A percentile compares a stretch with the other conserved stretches of the same genome.
Evolutionary conservation across 2,329 filamentous ascomycete species (phyloP).

Genomic region (Alternaria sp.): DNA sequence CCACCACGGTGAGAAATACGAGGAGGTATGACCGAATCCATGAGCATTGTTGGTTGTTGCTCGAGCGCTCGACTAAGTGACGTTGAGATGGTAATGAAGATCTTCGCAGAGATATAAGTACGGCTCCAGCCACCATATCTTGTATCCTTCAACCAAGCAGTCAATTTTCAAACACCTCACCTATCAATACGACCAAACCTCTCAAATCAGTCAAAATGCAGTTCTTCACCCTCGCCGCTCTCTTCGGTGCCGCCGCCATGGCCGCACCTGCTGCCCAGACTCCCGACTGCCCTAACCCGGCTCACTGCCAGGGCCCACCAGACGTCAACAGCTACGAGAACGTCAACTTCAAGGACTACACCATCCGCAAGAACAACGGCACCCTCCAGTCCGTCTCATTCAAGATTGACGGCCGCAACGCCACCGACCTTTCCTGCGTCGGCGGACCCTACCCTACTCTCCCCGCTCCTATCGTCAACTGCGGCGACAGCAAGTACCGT

Average conservation of each 20-base stretch:
- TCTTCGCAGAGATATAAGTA: constrained; percentile 21
- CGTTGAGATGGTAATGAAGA: constrained; percentile 3
- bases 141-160: background rate
- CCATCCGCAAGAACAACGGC: constrained; percentile 24
- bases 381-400: constrained; percentile 25
- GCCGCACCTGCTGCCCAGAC: constrained; percentile 28
- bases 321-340: constrained; percentile 24
- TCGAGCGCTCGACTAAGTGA: constrained; percentile 7
- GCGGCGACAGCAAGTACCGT: constrained; percentile 26
- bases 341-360: constrained; percentile 27
- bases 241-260: constrained; percentile 25
- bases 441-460: constrained; percentile 16
- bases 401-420: constrained; percentile 29
- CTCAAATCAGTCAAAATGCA: constrained; percentile 18
- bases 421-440: constrained; percentile 16
- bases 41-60: constrained; percentile 5
- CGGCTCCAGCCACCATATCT: background rate
- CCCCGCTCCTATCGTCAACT: constrained; percentile 20
- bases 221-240: constrained; percentile 26
- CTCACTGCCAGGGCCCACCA: constrained; percentile 20
- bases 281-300: constrained; percentile 29
- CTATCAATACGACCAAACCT: background rate
- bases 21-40: background rate
- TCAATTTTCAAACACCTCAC: background rate
- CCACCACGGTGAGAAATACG: constrained; percentile 3